Conservation (phyloP, 148 eudicot genomes). For the Silene latifolia region DNA sequence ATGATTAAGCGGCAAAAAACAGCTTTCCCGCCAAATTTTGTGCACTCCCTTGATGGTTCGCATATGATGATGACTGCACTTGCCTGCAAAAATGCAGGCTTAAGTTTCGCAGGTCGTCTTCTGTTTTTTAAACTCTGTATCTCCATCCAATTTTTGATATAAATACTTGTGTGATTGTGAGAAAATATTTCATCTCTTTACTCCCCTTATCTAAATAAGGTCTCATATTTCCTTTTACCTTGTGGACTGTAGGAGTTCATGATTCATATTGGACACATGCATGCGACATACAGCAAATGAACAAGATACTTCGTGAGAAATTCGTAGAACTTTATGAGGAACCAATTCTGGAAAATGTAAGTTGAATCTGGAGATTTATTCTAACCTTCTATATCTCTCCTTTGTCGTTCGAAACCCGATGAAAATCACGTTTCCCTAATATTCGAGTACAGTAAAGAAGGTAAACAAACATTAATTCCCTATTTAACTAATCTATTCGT, state of each 20-base stretch:
- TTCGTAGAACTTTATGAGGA: conserved; percentile 88
- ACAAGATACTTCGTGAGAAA: conserved; percentile 72
- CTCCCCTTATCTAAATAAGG: not conserved
- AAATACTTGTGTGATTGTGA: not conserved
- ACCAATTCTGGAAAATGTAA: conserved; percentile 85
- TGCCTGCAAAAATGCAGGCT: conserved; percentile 87
- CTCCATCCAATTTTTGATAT: not conserved
- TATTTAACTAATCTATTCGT: not conserved
- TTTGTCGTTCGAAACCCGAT: not conserved
- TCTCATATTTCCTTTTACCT: conserved; percentile 3
- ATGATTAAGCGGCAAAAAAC: conserved; percentile 85
- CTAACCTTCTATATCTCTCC: not conserved
- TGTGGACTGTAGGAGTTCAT: conserved; percentile 71
- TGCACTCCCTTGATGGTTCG: conserved; percentile 98
- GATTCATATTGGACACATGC: conserved; percentile 99
- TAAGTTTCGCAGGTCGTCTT: conserved; percentile 78
- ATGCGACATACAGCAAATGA: conserved; percentile 83
- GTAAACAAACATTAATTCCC: not conserved
- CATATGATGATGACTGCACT: conserved; percentile 99
- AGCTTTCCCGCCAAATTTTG: conserved; percentile 97
- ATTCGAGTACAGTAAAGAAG: not conserved
- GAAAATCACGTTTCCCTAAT: not conserved
- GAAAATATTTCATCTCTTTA: not conserved
- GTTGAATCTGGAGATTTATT: conserved; percentile 6
- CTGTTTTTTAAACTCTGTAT: not conserved